phyloP scores from a whole-genome alignment of 192 early-diverging fungal species.

The Geranomyces michiganensis region DNA sequence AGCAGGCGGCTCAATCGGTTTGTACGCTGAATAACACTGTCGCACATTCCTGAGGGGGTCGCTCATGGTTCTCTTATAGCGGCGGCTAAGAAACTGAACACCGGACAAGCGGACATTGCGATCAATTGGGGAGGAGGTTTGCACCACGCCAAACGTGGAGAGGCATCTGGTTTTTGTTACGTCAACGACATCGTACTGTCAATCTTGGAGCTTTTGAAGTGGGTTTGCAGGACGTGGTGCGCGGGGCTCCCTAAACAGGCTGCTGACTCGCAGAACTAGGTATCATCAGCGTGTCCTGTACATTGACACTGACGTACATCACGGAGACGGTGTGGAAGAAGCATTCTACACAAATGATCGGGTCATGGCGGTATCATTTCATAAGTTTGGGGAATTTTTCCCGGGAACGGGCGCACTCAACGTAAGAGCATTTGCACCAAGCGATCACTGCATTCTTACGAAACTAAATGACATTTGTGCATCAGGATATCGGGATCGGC shows the following conservation, averaged over 20 bases:
- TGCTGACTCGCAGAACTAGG: constrained; percentile 28
- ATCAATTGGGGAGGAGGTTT: constrained; percentile 99
- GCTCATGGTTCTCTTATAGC: constrained; percentile 44
- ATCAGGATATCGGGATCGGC: constrained; percentile 86
- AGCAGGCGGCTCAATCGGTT: constrained; percentile 86
- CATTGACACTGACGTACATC: constrained; percentile 97
- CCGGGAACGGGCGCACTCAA: constrained; percentile 96
- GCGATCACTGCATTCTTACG: neutral
- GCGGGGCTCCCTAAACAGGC: constrained; percentile 7
- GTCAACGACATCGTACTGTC: constrained; percentile 97
- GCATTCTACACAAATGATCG: constrained; percentile 89
- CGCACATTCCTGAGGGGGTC: neutral
- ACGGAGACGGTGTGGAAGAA: constrained; percentile 95
- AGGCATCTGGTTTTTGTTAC: constrained; percentile 97
- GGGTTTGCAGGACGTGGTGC: constrained; percentile 20
- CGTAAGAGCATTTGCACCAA: constrained; percentile 41
- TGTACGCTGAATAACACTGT: neutral
- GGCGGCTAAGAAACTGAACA: constrained; percentile 82
- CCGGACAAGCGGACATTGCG: constrained; percentile 84
- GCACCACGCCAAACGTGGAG: constrained; percentile 85
- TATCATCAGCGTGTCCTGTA: constrained; percentile 83
- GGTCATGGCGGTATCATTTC: constrained; percentile 97
- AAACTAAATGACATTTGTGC: neutral
- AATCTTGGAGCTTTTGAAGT: constrained; percentile 82
- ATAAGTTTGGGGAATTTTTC: constrained; percentile 96